Evolutionary conservation across 2,329 filamentous ascomycete genomes (phyloP).

Genomic region (Aspergillus neoniger): DNA sequence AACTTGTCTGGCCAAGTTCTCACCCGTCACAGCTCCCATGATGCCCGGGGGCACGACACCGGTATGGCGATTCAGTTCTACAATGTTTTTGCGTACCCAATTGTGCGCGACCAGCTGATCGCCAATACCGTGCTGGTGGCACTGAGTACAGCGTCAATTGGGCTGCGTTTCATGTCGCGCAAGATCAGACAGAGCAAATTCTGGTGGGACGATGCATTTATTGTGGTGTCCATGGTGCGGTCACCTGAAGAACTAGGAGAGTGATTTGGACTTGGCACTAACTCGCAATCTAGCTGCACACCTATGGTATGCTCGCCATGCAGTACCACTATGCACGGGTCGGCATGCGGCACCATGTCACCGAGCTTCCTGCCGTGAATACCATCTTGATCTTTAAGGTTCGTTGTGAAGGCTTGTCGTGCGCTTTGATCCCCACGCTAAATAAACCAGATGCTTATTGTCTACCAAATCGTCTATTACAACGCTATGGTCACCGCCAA

Average conservation of each 20-base stretch:
- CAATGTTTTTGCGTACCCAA: slow-evolving; percentile 16
- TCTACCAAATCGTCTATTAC: slow-evolving; percentile 31
- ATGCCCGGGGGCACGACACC: neutral
- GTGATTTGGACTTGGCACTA: too few species aligned
- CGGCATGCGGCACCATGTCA: slow-evolving; percentile 20
- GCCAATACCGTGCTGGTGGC: slow-evolving; percentile 29
- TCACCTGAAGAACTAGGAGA: too few species aligned
- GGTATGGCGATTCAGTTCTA: slow-evolving; percentile 13
- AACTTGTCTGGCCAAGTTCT: neutral
- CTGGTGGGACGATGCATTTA: slow-evolving; percentile 36
- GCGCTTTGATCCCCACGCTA: neutral
- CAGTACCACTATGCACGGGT: slow-evolving; percentile 22
- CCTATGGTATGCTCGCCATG: slow-evolving; percentile 25
- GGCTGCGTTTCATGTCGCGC: slow-evolving; percentile 32
- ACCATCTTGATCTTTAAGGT: slow-evolving; percentile 1
- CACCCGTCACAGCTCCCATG: neutral
- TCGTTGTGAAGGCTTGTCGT: neutral
- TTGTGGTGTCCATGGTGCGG: slow-evolving; percentile 19
- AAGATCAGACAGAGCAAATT: slow-evolving; percentile 29
- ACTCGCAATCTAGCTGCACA: slow-evolving; percentile 12
- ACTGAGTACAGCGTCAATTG: slow-evolving; percentile 27
- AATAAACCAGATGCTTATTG: slow-evolving; percentile 18
- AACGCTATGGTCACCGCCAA: slow-evolving; percentile 33
- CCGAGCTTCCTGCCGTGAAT: slow-evolving; percentile 12
- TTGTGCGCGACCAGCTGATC: slow-evolving; percentile 24